Evolutionary conservation across 805 yeast species (phyloP), one percentile per base, ranked within the genome.

Genomic region (Saturnispora halmiae): DNA sequence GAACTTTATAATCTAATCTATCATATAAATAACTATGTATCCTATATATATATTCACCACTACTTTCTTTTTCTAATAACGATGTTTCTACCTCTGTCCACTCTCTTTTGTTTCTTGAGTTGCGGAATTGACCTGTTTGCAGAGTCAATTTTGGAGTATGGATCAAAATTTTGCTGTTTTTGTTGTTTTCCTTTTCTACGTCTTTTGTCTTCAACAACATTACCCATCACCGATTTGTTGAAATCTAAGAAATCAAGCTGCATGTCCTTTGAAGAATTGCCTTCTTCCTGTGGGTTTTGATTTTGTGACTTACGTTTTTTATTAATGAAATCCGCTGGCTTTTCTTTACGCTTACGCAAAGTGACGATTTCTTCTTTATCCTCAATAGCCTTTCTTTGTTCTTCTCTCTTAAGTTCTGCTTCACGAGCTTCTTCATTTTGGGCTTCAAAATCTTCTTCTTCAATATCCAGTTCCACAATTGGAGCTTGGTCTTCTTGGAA

Each of bases 111-210:
- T 46, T 55, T 58, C 47, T 55, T 60, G 11, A 51, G 30, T 31
- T 47, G 50, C 9, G 55, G 54, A 14, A 54, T 38, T 16, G 47
- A 51, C 19, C 46, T 40, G 28, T 50, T 48, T 3, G 41, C 42
- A 13, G 41, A 36, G 16, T 48, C 51, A 18, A 51, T 48, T 27
- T 46, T 65, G 15, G 68, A 56, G 47, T 77, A 80, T 4, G 87
- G 86, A 58, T 80, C 80, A 47, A 74, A 80, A 7, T 69, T 52
- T 40, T 63, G 59, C 50, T 70, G 34, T 20, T 20, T 31, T 11
- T 18, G 49, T 35, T 22, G 26, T 55, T 58, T 38, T 43, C 47
- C 40, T 41, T 47, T 40, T 41, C 28, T 25, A 10, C 39, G 41
- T 36, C 51, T 50, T 28, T 51, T 51, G 20, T 31, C 42, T 22